Percentiles rank a stretch among this genome's conserved stretches.
Evolutionary conservation across 2,329 filamentous ascomycete genomes (phyloP).

Genomic region (Fusarium irregulare): DNA sequence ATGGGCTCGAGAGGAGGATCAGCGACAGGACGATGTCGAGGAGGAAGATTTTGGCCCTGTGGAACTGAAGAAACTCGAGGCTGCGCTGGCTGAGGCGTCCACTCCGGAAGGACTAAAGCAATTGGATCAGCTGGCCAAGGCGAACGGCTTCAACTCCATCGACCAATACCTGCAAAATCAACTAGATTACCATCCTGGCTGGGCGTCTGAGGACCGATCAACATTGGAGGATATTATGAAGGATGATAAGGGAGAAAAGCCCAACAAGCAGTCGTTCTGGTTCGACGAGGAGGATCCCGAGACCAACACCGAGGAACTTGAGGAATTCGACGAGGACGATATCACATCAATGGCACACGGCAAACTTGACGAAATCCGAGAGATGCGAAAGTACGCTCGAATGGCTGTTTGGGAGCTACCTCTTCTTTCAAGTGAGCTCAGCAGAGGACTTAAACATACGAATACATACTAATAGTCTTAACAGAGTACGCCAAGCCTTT

Average conservation of each 20-base stretch:
- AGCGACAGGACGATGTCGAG: constrained; percentile 37
- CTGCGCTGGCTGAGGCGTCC: constrained; percentile 45
- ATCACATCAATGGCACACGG: constrained; percentile 85
- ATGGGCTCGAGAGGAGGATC: constrained; percentile 42
- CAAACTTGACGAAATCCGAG: constrained; percentile 88
- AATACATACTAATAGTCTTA: constrained; percentile 18
- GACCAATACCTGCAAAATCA: constrained; percentile 49
- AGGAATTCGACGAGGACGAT: constrained; percentile 82
- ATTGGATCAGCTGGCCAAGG: constrained; percentile 52
- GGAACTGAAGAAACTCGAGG: constrained; percentile 49
- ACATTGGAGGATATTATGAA: constrained; percentile 49
- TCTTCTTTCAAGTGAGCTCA: constrained; percentile 79
- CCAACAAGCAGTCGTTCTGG: constrained; percentile 59
- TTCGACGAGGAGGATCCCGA: constrained; percentile 62
- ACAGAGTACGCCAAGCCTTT: constrained; percentile 88
- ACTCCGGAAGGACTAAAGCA: constrained; percentile 50
- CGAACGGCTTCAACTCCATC: constrained; percentile 49
- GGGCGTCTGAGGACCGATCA: constrained; percentile 48
- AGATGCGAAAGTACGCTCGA: constrained; percentile 88
- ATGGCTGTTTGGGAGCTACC: constrained; percentile 97
- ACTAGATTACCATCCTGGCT: constrained; percentile 47
- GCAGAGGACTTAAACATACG: neutral
- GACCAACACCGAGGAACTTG: constrained; percentile 62
- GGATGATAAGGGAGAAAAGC: constrained; percentile 49
- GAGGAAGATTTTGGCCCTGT: constrained; percentile 44